These are phyloP conservation scores for Cyclocybe cylindracea DNA, from an alignment of 768 basidiomycete species.

Conservation along the genomic window DNA sequence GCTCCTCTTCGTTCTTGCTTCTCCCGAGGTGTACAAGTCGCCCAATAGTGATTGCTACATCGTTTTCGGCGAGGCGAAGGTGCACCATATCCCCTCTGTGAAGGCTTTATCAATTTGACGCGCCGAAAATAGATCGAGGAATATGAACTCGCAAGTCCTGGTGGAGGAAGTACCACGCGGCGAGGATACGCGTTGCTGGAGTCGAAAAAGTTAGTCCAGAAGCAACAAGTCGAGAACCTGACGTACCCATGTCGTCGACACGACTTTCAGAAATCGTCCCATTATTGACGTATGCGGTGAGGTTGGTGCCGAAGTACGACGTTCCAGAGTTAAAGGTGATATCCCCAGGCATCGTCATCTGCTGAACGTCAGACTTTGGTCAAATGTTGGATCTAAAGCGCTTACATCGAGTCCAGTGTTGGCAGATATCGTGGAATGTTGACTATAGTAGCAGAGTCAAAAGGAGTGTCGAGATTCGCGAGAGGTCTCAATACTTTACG, in stretches of 20 bases:
- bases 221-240: background rate
- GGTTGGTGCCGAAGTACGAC: too few relatives aligned
- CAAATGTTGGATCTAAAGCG: background rate
- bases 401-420: slow-evolving; percentile 66
- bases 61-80: slow-evolving; percentile 98
- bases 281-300: too few relatives aligned
- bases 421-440: slow-evolving; percentile 56
- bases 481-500: slow-evolving; percentile 38
- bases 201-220: background rate
- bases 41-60: slow-evolving; percentile 98
- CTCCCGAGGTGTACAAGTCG: slow-evolving; percentile 98
- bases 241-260: too few relatives aligned
- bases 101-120: background rate
- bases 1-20: slow-evolving; percentile 89
- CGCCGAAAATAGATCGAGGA: slow-evolving; percentile 64
- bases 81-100: slow-evolving; percentile 19
- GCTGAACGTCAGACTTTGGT: background rate
- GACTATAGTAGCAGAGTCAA: slow-evolving; percentile 2
- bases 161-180: slow-evolving; percentile 64
- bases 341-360: too few relatives aligned
- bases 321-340: too few relatives aligned
- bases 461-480: background rate
- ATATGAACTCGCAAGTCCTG: slow-evolving; percentile 84
- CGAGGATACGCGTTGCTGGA: slow-evolving; percentile 71
- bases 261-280: too few relatives aligned